Base-by-base conservation (phyloP, 495 filamentous ascomycete species). In the Clohesyomyces aquaticus region DNA sequence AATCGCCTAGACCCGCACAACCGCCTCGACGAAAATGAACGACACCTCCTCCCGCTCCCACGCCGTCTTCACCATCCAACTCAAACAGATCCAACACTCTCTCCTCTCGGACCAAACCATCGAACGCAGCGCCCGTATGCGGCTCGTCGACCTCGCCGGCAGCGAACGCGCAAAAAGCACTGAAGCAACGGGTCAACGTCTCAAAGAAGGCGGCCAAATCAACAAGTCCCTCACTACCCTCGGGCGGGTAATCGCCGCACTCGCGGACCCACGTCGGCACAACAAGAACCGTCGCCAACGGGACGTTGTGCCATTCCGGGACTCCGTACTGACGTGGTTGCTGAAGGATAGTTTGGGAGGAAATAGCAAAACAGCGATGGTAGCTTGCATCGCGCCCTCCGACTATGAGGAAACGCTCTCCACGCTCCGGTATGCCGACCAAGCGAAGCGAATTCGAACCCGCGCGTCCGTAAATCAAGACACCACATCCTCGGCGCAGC, bases 21-120 rank as follows among this genome's bases (percentile, higher is more conserved):
- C 85, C n/a, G 94, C 94, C 22, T 91, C 90, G 76, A 99, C 94
- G 12, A 99, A 97, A 77, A 99, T 99, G 94, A 99, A 99, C 73
- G 94, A 99, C 76, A 98, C 92, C 19, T 93, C 89, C 23, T 92
- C 88, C 35, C 88, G 94, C 73, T 93, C 89, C 53, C 94, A 99
- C 71, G 91, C 95, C 2, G 94, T 99, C 38, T 99, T 99, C 73
- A 99, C 94, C 18, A 93, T 99, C 62, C 93, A 93, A 73, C 80
- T 99, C 27, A 98, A 97, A 77, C 93, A 97, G 74, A 98, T 99
- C 63, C 87, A 91, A 62, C 93, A 97, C 77, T 91, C 96, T 69
- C 86, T 96, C 75, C 88, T 91, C 19, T 93, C 91, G 0, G 95
- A 98, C 72, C 90, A 96, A 74, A 98, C 94, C 0, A 97, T 93